These are phyloP conservation scores for Zymoseptoria passerinii DNA, from an alignment of 2,329 filamentous ascomycete genomes.

Conservation along the genomic window DNA sequence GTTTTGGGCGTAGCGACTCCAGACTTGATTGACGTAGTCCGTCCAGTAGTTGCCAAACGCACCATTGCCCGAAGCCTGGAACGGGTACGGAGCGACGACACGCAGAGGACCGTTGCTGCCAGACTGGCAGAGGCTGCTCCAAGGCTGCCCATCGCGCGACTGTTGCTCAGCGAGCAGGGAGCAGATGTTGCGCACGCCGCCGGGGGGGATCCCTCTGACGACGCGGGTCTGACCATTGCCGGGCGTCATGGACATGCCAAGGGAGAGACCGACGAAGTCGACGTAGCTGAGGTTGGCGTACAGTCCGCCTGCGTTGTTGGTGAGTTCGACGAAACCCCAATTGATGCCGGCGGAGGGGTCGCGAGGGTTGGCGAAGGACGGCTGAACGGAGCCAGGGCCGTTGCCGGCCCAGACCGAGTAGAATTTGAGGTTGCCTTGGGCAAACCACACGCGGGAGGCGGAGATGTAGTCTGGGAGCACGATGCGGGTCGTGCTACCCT, in stretches of 20 bases:
- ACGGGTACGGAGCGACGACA: slow-evolving; percentile 35
- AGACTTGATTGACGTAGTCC: slow-evolving; percentile 45
- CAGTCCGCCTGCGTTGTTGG: slow-evolving; percentile 36
- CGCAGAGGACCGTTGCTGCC: slow-evolving; percentile 31
- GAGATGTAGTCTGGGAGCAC: slow-evolving; percentile 39
- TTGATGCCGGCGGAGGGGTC: slow-evolving; percentile 35
- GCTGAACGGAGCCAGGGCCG: slow-evolving; percentile 39
- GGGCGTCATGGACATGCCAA: slow-evolving; percentile 47
- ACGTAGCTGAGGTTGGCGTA: slow-evolving; percentile 35
- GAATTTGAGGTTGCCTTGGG: slow-evolving; percentile 37
- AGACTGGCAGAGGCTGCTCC: slow-evolving; percentile 52
- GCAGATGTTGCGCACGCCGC: slow-evolving; percentile 51
- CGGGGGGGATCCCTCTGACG: slow-evolving; percentile 50
- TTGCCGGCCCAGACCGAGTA: slow-evolving; percentile 32
- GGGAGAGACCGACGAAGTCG: slow-evolving; percentile 34
- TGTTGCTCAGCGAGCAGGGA: slow-evolving; percentile 48
- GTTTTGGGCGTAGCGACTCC: slow-evolving; percentile 39
- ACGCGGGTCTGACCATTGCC: slow-evolving; percentile 37
- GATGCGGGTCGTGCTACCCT: slow-evolving; percentile 36
- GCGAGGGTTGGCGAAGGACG: slow-evolving; percentile 33
- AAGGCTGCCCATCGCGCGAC: slow-evolving; percentile 47
- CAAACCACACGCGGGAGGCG: slow-evolving; percentile 41
- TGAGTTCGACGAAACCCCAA: slow-evolving; percentile 40
- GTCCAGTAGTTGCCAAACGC: slow-evolving; percentile 46
- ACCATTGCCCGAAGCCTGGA: slow-evolving; percentile 35